Percentiles rank a stretch among this genome's conserved stretches.
These are phyloP conservation scores for Scenedesmus sp. DNA, from an alignment of 163 green algal genomes.

Conservation along the genomic window DNA sequence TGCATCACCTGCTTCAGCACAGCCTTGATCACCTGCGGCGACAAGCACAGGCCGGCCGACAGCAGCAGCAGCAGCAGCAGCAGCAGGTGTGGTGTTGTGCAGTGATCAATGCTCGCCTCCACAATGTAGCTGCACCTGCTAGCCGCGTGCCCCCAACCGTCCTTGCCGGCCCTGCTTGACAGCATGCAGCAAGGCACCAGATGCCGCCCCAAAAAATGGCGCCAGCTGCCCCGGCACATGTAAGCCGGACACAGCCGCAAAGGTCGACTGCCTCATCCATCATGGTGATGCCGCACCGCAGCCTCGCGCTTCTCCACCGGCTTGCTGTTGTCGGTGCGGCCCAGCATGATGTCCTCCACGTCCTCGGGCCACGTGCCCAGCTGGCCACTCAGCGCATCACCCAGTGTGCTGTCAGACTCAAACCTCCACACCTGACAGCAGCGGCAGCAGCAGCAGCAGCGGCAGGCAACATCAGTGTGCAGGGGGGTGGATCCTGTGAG, in stretches of 20 bases:
- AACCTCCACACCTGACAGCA: slow-evolving; percentile 82
- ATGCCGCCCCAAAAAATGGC: no score
- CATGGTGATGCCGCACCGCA: slow-evolving; percentile 31
- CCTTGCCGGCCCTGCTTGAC: no score
- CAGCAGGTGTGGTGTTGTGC: neutral
- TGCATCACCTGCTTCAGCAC: slow-evolving; percentile 85
- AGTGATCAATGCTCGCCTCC: no score
- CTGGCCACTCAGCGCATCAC: slow-evolving; percentile 69
- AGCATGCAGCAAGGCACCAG: no score
- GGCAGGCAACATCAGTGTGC: neutral
- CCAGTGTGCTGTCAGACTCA: slow-evolving; percentile 91
- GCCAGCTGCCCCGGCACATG: no score
- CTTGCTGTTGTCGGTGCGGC: slow-evolving; percentile 54
- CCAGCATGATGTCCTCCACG: slow-evolving; percentile 80
- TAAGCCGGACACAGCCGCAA: no score
- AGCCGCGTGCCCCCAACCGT: no score
- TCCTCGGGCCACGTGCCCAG: slow-evolving; percentile 81
- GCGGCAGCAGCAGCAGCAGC: neutral
- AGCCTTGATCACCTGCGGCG: slow-evolving; percentile 68
- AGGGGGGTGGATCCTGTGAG: no score
- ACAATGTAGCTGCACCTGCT: no score
- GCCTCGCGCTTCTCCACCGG: slow-evolving; percentile 77
- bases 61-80: neutral
- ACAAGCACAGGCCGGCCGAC: neutral
- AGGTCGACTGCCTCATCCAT: no score